These are phyloP conservation scores for Vaucheria bursata DNA, from an alignment of 352 stramenopile genomes.

Conservation along the genomic window DNA sequence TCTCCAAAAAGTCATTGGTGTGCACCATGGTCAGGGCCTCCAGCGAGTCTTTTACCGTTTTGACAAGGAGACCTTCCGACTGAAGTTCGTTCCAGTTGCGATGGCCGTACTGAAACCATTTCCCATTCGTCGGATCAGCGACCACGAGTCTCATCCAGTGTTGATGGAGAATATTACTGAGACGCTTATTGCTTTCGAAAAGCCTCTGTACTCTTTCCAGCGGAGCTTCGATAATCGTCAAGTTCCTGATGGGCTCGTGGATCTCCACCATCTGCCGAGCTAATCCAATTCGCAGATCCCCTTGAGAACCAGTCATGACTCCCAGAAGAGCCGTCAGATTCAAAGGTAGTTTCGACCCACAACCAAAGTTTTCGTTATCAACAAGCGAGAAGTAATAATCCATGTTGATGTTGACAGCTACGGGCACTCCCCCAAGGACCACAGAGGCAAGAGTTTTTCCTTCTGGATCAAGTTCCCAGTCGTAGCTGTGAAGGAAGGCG, in stretches of 20 bases:
- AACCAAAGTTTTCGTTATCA: neutral
- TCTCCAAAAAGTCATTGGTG: too few species aligned
- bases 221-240: neutral
- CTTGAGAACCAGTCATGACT: neutral
- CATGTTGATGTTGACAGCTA: neutral
- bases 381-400: neutral
- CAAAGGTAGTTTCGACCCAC: neutral
- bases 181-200: neutral
- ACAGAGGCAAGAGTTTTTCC: neutral
- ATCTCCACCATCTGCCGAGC: neutral
- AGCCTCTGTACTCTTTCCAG: neutral
- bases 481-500: neutral
- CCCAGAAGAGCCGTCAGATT: neutral
- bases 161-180: neutral
- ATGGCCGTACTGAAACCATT: too few species aligned
- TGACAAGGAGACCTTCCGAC: too few species aligned
- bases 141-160: neutral
- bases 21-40: too few species aligned
- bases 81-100: too few species aligned
- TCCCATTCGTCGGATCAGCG: neutral
- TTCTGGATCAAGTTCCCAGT: neutral
- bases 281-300: neutral
- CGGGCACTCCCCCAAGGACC: neutral
- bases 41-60: too few species aligned
- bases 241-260: neutral